Percentiles rank a stretch among this genome's conserved stretches.
Conservation (phyloP, 2,329 filamentous ascomycete species). For the Aspergillus novofumigatus region DNA sequence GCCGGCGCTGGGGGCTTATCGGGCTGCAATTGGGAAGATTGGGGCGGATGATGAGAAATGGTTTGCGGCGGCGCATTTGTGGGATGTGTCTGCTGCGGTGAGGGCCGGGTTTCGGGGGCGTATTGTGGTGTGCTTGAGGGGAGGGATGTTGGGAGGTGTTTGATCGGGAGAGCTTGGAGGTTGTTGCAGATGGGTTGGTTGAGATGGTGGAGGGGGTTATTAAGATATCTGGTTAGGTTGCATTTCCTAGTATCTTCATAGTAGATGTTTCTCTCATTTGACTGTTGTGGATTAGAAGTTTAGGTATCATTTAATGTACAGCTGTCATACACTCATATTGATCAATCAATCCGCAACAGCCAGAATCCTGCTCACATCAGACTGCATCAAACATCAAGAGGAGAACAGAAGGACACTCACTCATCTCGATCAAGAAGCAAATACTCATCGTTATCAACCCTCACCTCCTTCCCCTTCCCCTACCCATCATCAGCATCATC, state of each 20-base stretch:
- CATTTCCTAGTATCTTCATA: no score
- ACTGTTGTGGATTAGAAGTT: no score
- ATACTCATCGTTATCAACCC: not conserved
- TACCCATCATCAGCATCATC: not conserved
- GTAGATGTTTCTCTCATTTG: no score
- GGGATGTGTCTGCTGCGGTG: conserved; percentile 54
- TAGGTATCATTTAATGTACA: no score
- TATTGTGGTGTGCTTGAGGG: conserved; percentile 53
- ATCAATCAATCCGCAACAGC: not conserved
- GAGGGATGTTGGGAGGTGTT: conserved; percentile 50
- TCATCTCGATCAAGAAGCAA: not conserved
- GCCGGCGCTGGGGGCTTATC: conserved; percentile 48
- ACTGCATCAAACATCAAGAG: not conserved
- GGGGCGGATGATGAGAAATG: conserved; percentile 41
- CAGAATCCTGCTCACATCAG: not conserved
- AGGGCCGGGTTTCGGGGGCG: conserved; percentile 50
- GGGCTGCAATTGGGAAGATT: conserved; percentile 42
- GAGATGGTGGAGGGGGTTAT: conserved; percentile 45
- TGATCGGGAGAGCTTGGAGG: conserved; percentile 45
- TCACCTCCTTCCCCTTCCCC: not conserved
- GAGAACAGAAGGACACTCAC: not conserved
- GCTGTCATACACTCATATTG: no score
- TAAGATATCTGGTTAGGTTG: not conserved
- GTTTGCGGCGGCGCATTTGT: conserved; percentile 59
- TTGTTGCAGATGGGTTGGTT: conserved; percentile 44